Evolutionary conservation across 371 early-diverging fungal species (phyloP).

Genomic region (Blakeslea trispora): DNA sequence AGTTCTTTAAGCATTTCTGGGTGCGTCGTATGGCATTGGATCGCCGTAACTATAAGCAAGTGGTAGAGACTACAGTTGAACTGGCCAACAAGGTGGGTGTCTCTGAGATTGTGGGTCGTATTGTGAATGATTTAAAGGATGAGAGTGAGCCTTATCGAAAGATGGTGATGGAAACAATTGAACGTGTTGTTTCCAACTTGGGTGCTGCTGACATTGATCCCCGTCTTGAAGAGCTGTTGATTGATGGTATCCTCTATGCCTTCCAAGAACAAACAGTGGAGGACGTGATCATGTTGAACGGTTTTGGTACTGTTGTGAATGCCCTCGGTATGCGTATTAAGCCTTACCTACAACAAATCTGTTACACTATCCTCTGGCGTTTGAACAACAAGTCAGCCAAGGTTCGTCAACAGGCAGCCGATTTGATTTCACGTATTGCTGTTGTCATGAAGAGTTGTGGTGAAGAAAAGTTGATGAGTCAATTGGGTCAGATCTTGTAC

Average conservation of each 20-base stretch:
- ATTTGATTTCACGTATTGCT: slow-evolving; percentile 92
- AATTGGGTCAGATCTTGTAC: slow-evolving; percentile 89
- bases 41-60: slow-evolving; percentile 86
- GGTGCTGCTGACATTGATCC: slow-evolving; percentile 92
- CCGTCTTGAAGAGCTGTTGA: slow-evolving; percentile 86
- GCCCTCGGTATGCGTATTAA: slow-evolving; percentile 87
- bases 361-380: slow-evolving; percentile 93
- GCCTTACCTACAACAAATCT: slow-evolving; percentile 92
- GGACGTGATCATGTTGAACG: slow-evolving; percentile 91
- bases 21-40: slow-evolving; percentile 96
- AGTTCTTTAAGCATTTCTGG: slow-evolving; percentile 97
- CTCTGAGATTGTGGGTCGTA: slow-evolving; percentile 80
- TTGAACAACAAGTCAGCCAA: slow-evolving; percentile 96
- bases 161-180: slow-evolving; percentile 97
- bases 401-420: slow-evolving; percentile 97
- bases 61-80: slow-evolving; percentile 96
- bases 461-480: slow-evolving; percentile 92
- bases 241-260: slow-evolving; percentile 95
- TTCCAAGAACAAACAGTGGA: slow-evolving; percentile 97
- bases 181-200: slow-evolving; percentile 74
- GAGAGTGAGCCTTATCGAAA: slow-evolving; percentile 93
- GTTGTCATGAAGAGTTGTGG: slow-evolving; percentile 93
- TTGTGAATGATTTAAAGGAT: slow-evolving; percentile 93
- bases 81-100: slow-evolving; percentile 93
- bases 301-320: slow-evolving; percentile 93